Base-by-base conservation (phyloP, 2,329 filamentous ascomycete species). In the Westerdykella ornata region DNA sequence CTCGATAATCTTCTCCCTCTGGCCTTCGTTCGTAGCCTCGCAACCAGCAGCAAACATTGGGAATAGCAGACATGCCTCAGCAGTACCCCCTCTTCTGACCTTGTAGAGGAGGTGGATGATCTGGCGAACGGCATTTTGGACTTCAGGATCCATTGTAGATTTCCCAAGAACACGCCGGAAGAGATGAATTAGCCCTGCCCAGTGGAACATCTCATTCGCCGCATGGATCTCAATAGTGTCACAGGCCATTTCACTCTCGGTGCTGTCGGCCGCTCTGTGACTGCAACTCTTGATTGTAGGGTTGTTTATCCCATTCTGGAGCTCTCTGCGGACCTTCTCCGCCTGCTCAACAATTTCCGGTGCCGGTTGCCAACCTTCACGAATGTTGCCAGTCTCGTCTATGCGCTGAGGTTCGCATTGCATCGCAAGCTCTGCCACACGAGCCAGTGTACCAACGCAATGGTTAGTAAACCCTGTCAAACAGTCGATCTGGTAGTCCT, bases 31-130 rank as follows among this genome's bases (percentile, higher is more conserved):
- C 41, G 68, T 68, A 1, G 81, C 79, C 60, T 92, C 84, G 50
- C 85, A 89, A 0, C 86, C 87, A 1, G 86, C 86, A 1, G 84
- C 85, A 63, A 92, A 92, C 67, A 92, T 80, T 0, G 87, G 86
- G 49, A 92, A 89, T 30, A 92, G 63, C 14, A 86, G 68, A 54
- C 84, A 87, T 7, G 79, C 81, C 63, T 90, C 86, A 0, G 85
- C 84, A 13, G 80, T 80, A 20, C 81, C 81, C 5, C 84, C 82
- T 11, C 73, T 68, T 11, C 78, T 69, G 37, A 92, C 78, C 29
- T 75, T 76, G 16, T 71, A 70, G 46, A 90, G 68, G 22, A 80
- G 76, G 1, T 70, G 67, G 19, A 86, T 68, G 35, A 90, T 83
- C 46, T 78, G 74, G 29, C 71, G 63, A 4, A 89, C 78, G 0